Base-by-base conservation (phyloP, 139 green algal genomes). In the Chlorella vulgaris region DNA sequence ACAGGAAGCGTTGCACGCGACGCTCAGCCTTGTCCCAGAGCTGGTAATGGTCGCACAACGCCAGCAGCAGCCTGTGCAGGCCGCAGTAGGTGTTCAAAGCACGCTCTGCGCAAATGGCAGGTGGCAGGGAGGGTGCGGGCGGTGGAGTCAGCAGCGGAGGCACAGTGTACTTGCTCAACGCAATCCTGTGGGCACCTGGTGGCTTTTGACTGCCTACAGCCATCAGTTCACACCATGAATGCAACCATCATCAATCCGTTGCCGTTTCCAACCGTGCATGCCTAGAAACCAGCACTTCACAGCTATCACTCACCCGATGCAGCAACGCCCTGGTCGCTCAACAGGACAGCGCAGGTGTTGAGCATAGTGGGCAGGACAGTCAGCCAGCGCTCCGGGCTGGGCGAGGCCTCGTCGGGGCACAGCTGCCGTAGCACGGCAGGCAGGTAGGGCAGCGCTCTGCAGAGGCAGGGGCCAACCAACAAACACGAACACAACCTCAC, bases 331-430 rank as follows among this genome's bases (percentile, higher is more conserved):
- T 78, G 74, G 71, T 87, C 83, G 29, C 42, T 40, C 19, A 87
- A 70, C 70, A 87, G 83, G 36, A 87, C 78, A 22, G 76, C 70
- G 43, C 65, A 60, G 22, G 83, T 87, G 83, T 87, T 84, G 47
- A 87, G 60, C 47, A 78, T 33, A 19, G 79, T 84, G 77, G 70
- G 62, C 61, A 84, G 47, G 28, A 84, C 83, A 7, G 80, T 31
- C 47, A 87, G 83, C 83, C 83, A 87, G 2, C 28, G 18, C 7
- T 78, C 69, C 8, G 83, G 68, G 6, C 68, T 40, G 28, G 65
- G 65, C 29, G 6, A 21, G 19, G 10, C 19, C 68, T 60, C 39
- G 6, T 40, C 26, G 19, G 68, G 68, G 40, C 68, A 75, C 68
- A 86, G 58, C 76, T 67, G 68, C 51, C 39, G 58, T 58, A 86